Conservation (phyloP, 2,329 filamentous ascomycete species). For the Talaromyces sp. region DNA sequence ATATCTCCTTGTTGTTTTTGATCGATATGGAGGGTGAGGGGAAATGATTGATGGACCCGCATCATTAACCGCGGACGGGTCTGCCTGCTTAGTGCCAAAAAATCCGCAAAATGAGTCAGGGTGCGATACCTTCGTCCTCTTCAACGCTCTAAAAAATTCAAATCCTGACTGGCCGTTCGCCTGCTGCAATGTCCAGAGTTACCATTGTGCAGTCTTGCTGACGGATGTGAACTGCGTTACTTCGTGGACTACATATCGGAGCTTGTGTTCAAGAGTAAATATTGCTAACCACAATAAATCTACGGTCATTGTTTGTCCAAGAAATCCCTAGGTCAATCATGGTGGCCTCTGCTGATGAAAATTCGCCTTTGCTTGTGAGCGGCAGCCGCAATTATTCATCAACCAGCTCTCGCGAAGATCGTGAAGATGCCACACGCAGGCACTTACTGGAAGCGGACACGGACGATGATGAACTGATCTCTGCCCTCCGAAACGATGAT, state of each 20-base stretch:
- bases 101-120: constrained; percentile 10
- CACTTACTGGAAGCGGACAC: background rate
- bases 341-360: constrained; percentile 22
- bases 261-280: background rate
- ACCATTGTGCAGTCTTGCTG: background rate
- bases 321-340: background rate
- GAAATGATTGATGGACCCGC: constrained; percentile 9
- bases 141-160: background rate
- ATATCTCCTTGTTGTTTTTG: background rate
- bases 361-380: constrained; percentile 18
- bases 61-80: background rate
- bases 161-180: background rate
- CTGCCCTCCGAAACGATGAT: background rate
- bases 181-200: background rate
- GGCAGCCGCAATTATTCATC: background rate
- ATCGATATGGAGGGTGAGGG: background rate
- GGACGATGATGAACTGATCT: background rate
- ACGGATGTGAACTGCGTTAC: background rate
- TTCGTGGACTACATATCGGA: background rate
- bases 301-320: background rate
- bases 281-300: background rate
- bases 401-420: background rate
- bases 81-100: constrained; percentile 10
- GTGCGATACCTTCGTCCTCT: background rate
- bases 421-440: background rate